Evolutionary conservation across 495 filamentous ascomycete genomes (phyloP), one percentile per base, ranked within the genome.

Genomic region (Tuber borchii): DNA sequence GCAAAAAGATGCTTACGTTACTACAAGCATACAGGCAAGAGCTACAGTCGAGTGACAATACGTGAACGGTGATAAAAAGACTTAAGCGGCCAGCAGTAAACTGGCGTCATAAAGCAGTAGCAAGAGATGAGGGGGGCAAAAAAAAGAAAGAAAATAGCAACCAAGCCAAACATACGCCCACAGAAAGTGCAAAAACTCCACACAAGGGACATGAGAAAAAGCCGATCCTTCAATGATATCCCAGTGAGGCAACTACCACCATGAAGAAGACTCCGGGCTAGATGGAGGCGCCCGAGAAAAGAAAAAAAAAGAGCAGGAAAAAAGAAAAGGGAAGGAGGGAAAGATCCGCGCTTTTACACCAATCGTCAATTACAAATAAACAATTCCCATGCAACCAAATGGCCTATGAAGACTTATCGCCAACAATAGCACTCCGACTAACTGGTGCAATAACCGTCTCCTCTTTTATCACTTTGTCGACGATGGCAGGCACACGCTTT

Each of bases 401-500:
- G 22, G 17, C n/a, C 70, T 42, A 42, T 71, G 16, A 40, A 22
- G 70, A 40, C 70, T 42, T 71, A 72, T 71, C 78, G 46, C 72
- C 74, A 71, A 71, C 71, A 31, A 31, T 77, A 40, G 70, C 71
- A 22, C 71, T 76, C 51, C 74, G 70, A 61, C 68, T 73, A 34
- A 80, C 78, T 2, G 73, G 71, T 16, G 68, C 43, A 79, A 74
- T 73, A 22, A 68, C 61, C 20, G 68, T 69, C 74, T 81, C 79
- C 51, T 65, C 56, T 26, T 65, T 34, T n/a, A 72, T 44, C 46
- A 73, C 72, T 26, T 76, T 71, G n/a, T 75, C 79, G n/a, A 81
- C 48, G n/a, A 83, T 72, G 6, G 81, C 82, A 26, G 82, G 82
- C 2, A 79, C 81, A 2, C 76, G 75, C 65, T 81, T 83, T 16